A percentile compares a stretch with the other conserved stretches of the same genome.
Conservation (phyloP, 139 green algal genomes). For the Haematococcus sp. region DNA sequence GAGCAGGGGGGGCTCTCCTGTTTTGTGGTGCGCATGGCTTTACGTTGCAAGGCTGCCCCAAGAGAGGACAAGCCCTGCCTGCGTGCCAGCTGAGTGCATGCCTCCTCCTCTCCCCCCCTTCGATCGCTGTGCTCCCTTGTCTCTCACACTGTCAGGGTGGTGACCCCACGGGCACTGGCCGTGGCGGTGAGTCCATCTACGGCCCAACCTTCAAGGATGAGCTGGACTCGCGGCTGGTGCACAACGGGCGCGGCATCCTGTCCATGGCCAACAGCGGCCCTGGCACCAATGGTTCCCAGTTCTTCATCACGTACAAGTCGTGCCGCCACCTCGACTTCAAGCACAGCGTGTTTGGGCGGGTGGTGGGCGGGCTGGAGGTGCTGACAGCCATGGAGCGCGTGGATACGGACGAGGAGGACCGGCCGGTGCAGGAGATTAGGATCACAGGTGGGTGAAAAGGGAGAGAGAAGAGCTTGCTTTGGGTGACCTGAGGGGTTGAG, state of each 20-base stretch:
- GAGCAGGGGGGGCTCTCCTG: too few relatives aligned
- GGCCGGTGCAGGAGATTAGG: conserved; percentile 70
- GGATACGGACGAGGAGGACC: conserved; percentile 80
- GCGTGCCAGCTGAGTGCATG: too few relatives aligned
- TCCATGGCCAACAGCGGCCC: conserved; percentile 90
- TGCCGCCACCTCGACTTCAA: conserved; percentile 92
- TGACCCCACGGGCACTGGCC: conserved; percentile 93
- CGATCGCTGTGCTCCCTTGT: too few relatives aligned
- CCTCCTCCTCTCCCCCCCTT: too few relatives aligned
- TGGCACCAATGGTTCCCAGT: conserved; percentile 67
- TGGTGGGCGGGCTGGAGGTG: conserved; percentile 83
- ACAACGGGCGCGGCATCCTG: conserved; percentile 82
- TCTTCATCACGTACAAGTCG: conserved; percentile 77
- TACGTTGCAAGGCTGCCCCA: too few relatives aligned
- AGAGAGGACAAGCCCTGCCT: too few relatives aligned
- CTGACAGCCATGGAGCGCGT: conserved; percentile 85
- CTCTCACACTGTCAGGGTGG: conserved; percentile 80
- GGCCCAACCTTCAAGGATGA: conserved; percentile 80
- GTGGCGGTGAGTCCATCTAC: conserved; percentile 90
- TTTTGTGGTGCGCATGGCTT: too few relatives aligned
- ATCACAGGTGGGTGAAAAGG: conserved; percentile 53
- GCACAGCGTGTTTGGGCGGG: conserved; percentile 64
- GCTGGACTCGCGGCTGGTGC: conserved; percentile 62
- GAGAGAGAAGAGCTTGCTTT: not conserved
- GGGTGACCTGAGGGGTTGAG: too few relatives aligned